These are phyloP conservation scores for Novymonas esmeraldas DNA, from an alignment of 208 protist species.

Conservation along the genomic window DNA sequence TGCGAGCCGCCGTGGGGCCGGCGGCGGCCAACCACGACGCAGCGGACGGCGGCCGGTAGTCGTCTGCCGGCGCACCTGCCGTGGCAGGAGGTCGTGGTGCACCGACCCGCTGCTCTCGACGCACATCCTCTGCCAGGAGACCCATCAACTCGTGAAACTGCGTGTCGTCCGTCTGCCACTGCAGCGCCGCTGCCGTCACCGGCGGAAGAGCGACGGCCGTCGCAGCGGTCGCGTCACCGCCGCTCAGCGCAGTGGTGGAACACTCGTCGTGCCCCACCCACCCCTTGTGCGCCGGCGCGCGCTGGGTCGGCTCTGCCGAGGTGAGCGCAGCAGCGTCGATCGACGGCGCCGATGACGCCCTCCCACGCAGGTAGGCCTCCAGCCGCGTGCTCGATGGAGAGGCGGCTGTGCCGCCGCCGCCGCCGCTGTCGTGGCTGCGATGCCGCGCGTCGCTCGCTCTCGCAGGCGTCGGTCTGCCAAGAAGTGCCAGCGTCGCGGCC, in stretches of 20 bases:
- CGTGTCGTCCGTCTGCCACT: constrained; percentile 13
- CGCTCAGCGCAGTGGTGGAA: not conserved
- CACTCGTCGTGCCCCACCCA: constrained; percentile 1
- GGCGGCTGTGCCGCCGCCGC: not conserved
- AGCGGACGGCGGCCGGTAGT: not conserved
- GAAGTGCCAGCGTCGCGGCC: constrained; percentile 22
- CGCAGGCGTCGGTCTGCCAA: constrained; percentile 3
- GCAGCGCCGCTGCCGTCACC: not conserved
- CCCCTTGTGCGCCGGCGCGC: not conserved
- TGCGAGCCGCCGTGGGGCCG: not conserved
- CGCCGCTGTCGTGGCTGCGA: not conserved
- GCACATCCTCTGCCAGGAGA: constrained; percentile 48
- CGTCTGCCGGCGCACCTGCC: not conserved
- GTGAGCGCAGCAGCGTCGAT: not conserved
- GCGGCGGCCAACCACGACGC: not conserved
- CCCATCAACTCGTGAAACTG: constrained; percentile 59
- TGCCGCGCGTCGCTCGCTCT: too few species aligned
- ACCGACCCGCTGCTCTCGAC: constrained; percentile 16
- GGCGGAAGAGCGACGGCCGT: not conserved
- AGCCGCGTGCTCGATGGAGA: constrained; percentile 8
- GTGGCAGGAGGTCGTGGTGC: not conserved
- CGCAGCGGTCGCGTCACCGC: not conserved
- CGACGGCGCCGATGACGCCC: constrained; percentile 8
- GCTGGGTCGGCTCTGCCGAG: not conserved
- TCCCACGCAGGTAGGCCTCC: constrained; percentile 21